Evolutionary conservation across 2,329 filamentous ascomycete species (phyloP).

Genomic region (Colletotrichum chrysophilum): DNA sequence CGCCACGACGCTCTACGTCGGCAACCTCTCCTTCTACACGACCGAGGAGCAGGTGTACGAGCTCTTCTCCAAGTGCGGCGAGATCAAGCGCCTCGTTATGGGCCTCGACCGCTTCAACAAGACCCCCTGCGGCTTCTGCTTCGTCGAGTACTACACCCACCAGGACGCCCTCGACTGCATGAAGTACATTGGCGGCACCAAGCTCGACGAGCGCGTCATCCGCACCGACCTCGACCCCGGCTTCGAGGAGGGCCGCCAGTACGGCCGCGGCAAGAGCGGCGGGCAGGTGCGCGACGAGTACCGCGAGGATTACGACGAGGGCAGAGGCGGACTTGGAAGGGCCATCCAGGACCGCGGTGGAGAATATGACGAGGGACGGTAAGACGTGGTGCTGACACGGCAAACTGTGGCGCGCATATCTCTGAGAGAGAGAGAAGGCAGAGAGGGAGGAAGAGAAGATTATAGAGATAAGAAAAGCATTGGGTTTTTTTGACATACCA

Average conservation of each 20-base stretch:
- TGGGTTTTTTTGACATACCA: not conserved
- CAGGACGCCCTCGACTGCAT: constrained; percentile 96
- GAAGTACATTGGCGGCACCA: constrained; percentile 98
- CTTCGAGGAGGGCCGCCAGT: constrained; percentile 95
- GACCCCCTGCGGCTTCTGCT: constrained; percentile 98
- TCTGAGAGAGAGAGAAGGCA: not conserved
- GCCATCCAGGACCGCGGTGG: constrained; percentile 60
- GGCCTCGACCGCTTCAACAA: constrained; percentile 96
- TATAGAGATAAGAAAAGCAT: not conserved
- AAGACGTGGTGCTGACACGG: constrained; percentile 29
- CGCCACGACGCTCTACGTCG: constrained; percentile 95
- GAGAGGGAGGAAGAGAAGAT: constrained; percentile 23
- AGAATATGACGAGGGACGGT: constrained; percentile 43
- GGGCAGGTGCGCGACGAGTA: constrained; percentile 98
- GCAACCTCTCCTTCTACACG: constrained; percentile 98
- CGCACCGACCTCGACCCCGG: constrained; percentile 94
- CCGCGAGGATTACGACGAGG: constrained; percentile 94
- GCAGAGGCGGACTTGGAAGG: constrained; percentile 86
- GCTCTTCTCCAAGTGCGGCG: constrained; percentile 93
- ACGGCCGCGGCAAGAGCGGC: constrained; percentile 92
- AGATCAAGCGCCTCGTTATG: constrained; percentile 98
- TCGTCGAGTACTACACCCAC: constrained; percentile 98
- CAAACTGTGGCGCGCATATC: not conserved
- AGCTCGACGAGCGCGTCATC: constrained; percentile 96
- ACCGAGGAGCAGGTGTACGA: constrained; percentile 99